phyloP scores from a whole-genome alignment of 164 flowering plant species.

The Vitis amurensis region DNA sequence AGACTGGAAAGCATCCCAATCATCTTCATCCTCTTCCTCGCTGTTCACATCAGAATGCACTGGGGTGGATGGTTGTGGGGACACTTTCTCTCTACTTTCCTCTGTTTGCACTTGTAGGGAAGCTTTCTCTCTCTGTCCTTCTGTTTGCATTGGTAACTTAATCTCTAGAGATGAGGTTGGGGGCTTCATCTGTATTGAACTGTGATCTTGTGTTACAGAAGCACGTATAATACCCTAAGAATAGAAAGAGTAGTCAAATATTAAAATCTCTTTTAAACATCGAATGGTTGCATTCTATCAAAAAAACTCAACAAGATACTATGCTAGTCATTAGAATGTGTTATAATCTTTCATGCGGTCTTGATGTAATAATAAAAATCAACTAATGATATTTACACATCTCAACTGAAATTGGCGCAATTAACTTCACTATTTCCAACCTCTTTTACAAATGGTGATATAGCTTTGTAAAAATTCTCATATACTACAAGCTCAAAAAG shows the following conservation, averaged over 20 bases:
- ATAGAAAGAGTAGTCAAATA: background rate
- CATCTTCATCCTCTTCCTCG: constrained; percentile 55
- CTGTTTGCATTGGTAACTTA: constrained; percentile 56
- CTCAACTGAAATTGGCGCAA: background rate
- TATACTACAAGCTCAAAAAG: too few relatives aligned
- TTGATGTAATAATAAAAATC: too few relatives aligned
- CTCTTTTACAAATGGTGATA: too few relatives aligned
- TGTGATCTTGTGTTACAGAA: constrained; percentile 64
- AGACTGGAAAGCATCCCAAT: constrained; percentile 98
- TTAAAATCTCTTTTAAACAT: background rate
- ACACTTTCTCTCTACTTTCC: constrained; percentile 8
- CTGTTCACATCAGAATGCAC: constrained; percentile 14
- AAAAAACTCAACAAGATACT: background rate
- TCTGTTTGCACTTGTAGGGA: constrained; percentile 10
- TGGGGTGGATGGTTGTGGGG: constrained; percentile 15
- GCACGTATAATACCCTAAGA: constrained; percentile 81
- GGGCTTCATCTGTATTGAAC: constrained; percentile 31
- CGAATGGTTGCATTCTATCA: background rate
- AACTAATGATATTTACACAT: background rate
- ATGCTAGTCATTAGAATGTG: background rate
- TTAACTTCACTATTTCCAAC: background rate
- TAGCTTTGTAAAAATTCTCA: too few relatives aligned
- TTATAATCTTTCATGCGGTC: too few relatives aligned
- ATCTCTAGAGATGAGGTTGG: constrained; percentile 45
- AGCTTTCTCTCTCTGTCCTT: constrained; percentile 18